Evolutionary conservation across 2,329 filamentous ascomycete species (phyloP).

Genomic region (Gaeumannomyces tritici): DNA sequence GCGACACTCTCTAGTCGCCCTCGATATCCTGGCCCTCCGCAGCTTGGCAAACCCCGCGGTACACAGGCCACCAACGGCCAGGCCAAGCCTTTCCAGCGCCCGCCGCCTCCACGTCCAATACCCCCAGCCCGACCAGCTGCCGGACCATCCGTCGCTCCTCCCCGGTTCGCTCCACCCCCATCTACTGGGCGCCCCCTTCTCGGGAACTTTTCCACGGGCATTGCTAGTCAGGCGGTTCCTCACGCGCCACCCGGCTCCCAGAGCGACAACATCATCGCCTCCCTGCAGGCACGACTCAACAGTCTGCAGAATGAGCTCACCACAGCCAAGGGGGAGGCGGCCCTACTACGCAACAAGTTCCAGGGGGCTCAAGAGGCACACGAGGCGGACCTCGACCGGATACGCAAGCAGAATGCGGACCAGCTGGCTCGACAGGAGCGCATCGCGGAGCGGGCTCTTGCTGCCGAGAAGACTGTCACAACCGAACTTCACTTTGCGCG

Average conservation of each 20-base stretch:
- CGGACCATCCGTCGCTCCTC: not conserved
- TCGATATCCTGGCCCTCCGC: constrained; percentile 8
- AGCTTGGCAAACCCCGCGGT: not conserved
- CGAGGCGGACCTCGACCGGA: constrained; percentile 49
- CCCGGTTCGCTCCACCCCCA: constrained; percentile 4
- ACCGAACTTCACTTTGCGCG: constrained; percentile 66
- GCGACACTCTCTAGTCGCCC: constrained; percentile 3
- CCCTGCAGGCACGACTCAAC: constrained; percentile 41
- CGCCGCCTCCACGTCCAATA: constrained; percentile 7
- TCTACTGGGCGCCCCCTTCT: constrained; percentile 3
- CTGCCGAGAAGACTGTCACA: constrained; percentile 53
- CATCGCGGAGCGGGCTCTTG: constrained; percentile 53
- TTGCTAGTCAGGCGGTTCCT: not conserved
- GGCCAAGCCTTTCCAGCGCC: not conserved
- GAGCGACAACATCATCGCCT: constrained; percentile 27
- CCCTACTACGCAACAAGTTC: constrained; percentile 64
- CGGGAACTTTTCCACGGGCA: constrained; percentile 1
- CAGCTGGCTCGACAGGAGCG: constrained; percentile 53
- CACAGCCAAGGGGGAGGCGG: constrained; percentile 60
- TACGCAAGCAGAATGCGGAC: constrained; percentile 56
- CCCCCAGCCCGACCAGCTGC: constrained; percentile 1
- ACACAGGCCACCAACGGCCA: not conserved
- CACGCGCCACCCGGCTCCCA: not conserved
- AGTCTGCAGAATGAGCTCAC: constrained; percentile 46
- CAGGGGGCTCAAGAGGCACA: constrained; percentile 52